Conservation (phyloP, 2,329 filamentous ascomycete species). For the Penicillium sp. region DNA sequence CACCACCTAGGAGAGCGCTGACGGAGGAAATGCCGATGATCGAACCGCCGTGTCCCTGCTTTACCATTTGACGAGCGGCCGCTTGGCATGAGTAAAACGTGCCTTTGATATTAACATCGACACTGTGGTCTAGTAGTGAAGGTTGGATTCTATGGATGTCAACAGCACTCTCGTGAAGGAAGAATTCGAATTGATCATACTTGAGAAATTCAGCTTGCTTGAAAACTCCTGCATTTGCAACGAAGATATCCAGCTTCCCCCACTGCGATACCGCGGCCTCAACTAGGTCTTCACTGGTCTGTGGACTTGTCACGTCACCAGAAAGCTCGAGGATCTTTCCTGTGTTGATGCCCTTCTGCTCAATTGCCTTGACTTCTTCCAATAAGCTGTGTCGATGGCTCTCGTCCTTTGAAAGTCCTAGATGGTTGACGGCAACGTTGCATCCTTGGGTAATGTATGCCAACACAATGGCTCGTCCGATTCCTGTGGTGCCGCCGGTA, state of each 20-base stretch:
- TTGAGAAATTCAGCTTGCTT: constrained; percentile 78
- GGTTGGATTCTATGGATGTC: constrained; percentile 66
- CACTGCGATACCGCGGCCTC: constrained; percentile 37
- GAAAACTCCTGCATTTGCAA: constrained; percentile 51
- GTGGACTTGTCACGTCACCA: constrained; percentile 71
- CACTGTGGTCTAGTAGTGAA: constrained; percentile 55
- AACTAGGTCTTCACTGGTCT: constrained; percentile 67
- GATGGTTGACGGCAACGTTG: constrained; percentile 31
- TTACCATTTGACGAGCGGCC: constrained; percentile 29
- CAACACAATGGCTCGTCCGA: constrained; percentile 18
- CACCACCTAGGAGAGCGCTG: constrained; percentile 53
- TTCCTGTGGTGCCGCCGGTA: constrained; percentile 19
- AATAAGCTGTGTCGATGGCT: constrained; percentile 18
- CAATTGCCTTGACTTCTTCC: constrained; percentile 20
- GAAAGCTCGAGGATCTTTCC: constrained; percentile 56
- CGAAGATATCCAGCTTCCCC: constrained; percentile 32
- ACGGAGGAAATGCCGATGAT: constrained; percentile 34
- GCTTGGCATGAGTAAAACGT: constrained; percentile 30
- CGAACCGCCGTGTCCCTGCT: constrained; percentile 26
- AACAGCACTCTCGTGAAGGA: constrained; percentile 3
- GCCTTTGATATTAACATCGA: constrained; percentile 26
- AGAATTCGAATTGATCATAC: constrained; percentile 13
- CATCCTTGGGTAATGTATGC: constrained; percentile 28
- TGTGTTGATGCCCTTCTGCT: constrained; percentile 5
- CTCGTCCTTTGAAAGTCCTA: constrained; percentile 25